These are phyloP conservation scores for Mrakia gelida DNA, from an alignment of 768 basidiomycete genomes.

Conservation along the genomic window DNA sequence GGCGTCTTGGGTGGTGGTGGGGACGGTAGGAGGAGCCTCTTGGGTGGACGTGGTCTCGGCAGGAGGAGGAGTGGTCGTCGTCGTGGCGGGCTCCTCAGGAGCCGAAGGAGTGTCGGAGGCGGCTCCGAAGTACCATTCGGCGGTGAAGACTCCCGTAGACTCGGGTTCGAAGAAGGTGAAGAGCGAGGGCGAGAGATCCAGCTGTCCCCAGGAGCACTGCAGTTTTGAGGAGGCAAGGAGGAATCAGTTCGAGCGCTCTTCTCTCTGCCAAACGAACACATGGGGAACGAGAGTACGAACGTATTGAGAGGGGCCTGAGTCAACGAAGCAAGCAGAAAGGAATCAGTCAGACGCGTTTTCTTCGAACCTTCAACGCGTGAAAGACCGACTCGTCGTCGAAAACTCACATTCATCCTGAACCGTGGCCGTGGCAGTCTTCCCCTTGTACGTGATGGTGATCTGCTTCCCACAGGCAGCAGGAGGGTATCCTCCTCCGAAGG, in stretches of 20 bases:
- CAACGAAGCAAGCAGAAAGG: background rate
- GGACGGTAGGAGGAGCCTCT: background rate
- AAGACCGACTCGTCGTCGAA: background rate
- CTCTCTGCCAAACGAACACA: background rate
- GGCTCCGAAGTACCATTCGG: background rate
- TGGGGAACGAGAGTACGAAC: background rate
- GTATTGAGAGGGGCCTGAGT: constrained; percentile 10
- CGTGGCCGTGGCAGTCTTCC: background rate
- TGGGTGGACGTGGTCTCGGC: background rate
- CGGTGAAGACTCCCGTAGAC: background rate
- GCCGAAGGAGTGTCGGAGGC: background rate
- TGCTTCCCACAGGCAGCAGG: background rate
- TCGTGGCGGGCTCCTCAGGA: background rate
- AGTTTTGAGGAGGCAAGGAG: background rate
- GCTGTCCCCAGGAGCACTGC: constrained; percentile 15
- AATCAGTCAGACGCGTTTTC: background rate
- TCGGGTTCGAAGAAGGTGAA: constrained; percentile 7
- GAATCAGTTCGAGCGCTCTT: background rate
- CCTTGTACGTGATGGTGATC: background rate
- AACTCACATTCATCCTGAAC: constrained; percentile 10
- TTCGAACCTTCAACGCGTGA: background rate
- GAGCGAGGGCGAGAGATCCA: constrained; percentile 10
- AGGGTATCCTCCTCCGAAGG: constrained; percentile 9
- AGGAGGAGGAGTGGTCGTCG: background rate
- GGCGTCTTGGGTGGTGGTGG: background rate